These are phyloP conservation scores for Puccinellia tenuiflora DNA, from an alignment of 176 grass and related monocot species.

Conservation along the genomic window DNA sequence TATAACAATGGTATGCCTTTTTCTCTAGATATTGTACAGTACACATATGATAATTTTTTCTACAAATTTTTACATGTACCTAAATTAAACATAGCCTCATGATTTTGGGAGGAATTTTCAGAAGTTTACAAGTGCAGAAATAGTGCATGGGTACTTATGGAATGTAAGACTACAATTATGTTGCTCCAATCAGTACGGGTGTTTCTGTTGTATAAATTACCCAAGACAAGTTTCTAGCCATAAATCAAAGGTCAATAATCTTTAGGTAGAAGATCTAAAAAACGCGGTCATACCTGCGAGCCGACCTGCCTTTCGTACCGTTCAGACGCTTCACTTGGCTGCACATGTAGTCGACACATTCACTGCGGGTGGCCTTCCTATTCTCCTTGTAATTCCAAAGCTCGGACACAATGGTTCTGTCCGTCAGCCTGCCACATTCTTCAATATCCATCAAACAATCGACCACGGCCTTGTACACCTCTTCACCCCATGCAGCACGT, in stretches of 20 bases:
- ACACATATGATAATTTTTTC: neutral
- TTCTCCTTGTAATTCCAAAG: conserved; percentile 6
- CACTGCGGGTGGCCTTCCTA: conserved; percentile 1
- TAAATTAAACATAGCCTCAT: neutral
- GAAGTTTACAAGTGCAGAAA: neutral
- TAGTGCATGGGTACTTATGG: neutral
- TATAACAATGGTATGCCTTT: neutral
- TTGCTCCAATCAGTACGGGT: neutral
- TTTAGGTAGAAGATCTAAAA: neutral
- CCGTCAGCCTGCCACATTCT: neutral
- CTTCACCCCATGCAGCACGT: conserved; percentile 2
- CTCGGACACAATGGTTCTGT: neutral
- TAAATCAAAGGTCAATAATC: neutral
- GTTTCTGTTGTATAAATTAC: neutral
- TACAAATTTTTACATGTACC: neutral
- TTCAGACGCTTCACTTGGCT: conserved; percentile 4
- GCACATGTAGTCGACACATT: conserved; percentile 7
- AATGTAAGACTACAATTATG: neutral
- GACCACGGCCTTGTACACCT: neutral
- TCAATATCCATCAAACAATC: neutral
- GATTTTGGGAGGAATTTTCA: neutral
- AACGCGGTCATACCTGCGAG: neutral
- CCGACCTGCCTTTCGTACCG: neutral
- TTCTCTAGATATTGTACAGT: neutral
- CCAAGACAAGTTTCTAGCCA: neutral